Evolutionary conservation across 1,284 basidiomycete species (phyloP), one percentile per base, ranked within the genome.

Genomic region (Porogramme epimiltina): DNA sequence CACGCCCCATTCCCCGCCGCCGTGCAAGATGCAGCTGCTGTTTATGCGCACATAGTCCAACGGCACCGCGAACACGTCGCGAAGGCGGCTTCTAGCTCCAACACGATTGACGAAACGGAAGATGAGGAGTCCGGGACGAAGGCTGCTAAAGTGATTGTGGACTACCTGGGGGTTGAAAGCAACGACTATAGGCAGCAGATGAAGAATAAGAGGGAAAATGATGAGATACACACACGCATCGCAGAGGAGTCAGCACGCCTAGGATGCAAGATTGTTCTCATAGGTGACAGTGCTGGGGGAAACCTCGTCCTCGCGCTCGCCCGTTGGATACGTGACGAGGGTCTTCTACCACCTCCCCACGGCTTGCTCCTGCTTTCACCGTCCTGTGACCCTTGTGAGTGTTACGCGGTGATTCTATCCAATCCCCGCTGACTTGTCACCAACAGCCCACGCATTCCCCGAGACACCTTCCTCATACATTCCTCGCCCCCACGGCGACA

Each of bases 251-350:
- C 59, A 9, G 51, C 58, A 19, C 56, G 58, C 18, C 66, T 68
- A 16, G 66, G 70, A n/a, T 72, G 73, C 53, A 83, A 85, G 61
- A 79, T 90, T 46, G 65, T 86, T 26, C 62, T 91, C 23, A 76
- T 79, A 6, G 88, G 87, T 18, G 87, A 90, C 63, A 84, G 80
- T 38, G 86, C 88, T 0, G 89, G 89, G 2, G 87, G 84, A 0
- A 88, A 89, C 62, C 72, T 89, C 2, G 82, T 80, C 0, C 72
- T 89, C 2, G 81, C 83, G 2, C 68, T 81, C 4, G 69, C 76
- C 2, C 72, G 79, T 22, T 81, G 79, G 78, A 66, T 81, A 22
- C 67, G 77, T 37, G 77, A 80, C 52, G 76, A 81, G 55, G 72
- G 68, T 5, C 56, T 70, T 8, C 61, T 80, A 0, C 75, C 74